These are phyloP conservation scores for Aspergillus persii DNA, from an alignment of 2,329 filamentous ascomycete species.

Conservation along the genomic window DNA sequence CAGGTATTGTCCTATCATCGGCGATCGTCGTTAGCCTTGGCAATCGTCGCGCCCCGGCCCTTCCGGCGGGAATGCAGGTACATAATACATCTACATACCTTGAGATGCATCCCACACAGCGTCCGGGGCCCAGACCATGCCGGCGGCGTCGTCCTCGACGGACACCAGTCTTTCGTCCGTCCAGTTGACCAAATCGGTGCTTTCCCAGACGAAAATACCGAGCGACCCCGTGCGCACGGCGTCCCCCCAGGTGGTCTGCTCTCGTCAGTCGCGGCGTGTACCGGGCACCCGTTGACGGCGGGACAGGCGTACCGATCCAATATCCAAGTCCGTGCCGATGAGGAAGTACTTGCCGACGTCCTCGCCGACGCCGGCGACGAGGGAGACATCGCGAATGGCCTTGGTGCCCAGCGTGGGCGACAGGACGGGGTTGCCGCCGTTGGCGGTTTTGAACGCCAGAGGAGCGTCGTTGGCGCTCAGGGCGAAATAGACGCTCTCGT, in stretches of 20 bases:
- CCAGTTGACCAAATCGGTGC: slow-evolving; percentile 13
- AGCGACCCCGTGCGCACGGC: slow-evolving; percentile 12
- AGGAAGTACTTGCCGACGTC: slow-evolving; percentile 16
- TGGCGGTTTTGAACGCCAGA: slow-evolving; percentile 1
- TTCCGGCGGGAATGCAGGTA: not conserved
- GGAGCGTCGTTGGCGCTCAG: slow-evolving; percentile 13
- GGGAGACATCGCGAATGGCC: slow-evolving; percentile 13
- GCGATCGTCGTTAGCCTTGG: not conserved
- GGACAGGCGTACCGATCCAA: slow-evolving; percentile 6
- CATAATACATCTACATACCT: not conserved
- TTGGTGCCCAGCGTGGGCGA: slow-evolving; percentile 14
- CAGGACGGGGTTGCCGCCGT: slow-evolving; percentile 8
- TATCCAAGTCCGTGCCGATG: slow-evolving; percentile 16
- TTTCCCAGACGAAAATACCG: slow-evolving; percentile 16
- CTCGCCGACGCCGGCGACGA: slow-evolving; percentile 8
- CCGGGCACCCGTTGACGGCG: not conserved
- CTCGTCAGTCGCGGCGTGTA: not conserved
- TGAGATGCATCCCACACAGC: slow-evolving; percentile 14
- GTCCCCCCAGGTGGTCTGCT: slow-evolving; percentile 13
- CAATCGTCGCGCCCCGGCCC: not conserved
- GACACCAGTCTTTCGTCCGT: slow-evolving; percentile 9
- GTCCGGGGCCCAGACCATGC: slow-evolving; percentile 17
- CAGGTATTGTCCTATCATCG: slow-evolving; percentile 8
- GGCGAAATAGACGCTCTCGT: slow-evolving; percentile 15
- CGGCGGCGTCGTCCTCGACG: slow-evolving; percentile 13